These are phyloP conservation scores for Alternaria angustiovoidea DNA, from an alignment of 2,329 filamentous ascomycete species.

Conservation along the genomic window DNA sequence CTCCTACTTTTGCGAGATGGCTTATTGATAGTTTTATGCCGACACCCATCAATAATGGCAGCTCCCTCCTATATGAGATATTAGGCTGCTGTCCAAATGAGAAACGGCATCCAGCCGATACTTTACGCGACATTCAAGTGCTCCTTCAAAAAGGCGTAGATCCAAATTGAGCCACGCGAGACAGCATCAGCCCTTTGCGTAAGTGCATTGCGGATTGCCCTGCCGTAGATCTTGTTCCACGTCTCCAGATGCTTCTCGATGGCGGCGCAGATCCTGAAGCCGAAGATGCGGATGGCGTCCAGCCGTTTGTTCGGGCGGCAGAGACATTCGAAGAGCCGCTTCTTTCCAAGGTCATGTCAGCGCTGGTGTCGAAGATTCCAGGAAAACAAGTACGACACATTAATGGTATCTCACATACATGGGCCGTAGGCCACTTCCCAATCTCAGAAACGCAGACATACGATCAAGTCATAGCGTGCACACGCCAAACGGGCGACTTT, in stretches of 20 bases:
- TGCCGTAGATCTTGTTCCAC: slow-evolving; percentile 36
- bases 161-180: slow-evolving; percentile 30
- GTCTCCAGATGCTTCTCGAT: slow-evolving; percentile 37
- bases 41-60: slow-evolving; percentile 22
- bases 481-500: slow-evolving; percentile 30
- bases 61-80: slow-evolving; percentile 39
- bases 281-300: slow-evolving; percentile 28
- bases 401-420: slow-evolving; percentile 23
- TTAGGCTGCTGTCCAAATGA: slow-evolving; percentile 41
- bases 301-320: slow-evolving; percentile 38
- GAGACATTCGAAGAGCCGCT: slow-evolving; percentile 39
- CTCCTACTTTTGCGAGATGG: slow-evolving; percentile 33
- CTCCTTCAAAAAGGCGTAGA: slow-evolving; percentile 39
- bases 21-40: slow-evolving; percentile 32
- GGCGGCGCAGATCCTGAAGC: slow-evolving; percentile 43
- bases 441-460: slow-evolving; percentile 34
- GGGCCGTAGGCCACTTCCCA: slow-evolving; percentile 38
- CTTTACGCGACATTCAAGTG: slow-evolving; percentile 40
- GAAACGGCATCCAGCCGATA: slow-evolving; percentile 42
- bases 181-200: slow-evolving; percentile 33
- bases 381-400: slow-evolving; percentile 21
- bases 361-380: slow-evolving; percentile 34
- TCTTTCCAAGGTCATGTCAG: slow-evolving; percentile 34
- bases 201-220: slow-evolving; percentile 40
- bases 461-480: slow-evolving; percentile 36